phyloP scores from a whole-genome alignment of 495 filamentous ascomycete genomes.

The Penicillium robsamsonii region DNA sequence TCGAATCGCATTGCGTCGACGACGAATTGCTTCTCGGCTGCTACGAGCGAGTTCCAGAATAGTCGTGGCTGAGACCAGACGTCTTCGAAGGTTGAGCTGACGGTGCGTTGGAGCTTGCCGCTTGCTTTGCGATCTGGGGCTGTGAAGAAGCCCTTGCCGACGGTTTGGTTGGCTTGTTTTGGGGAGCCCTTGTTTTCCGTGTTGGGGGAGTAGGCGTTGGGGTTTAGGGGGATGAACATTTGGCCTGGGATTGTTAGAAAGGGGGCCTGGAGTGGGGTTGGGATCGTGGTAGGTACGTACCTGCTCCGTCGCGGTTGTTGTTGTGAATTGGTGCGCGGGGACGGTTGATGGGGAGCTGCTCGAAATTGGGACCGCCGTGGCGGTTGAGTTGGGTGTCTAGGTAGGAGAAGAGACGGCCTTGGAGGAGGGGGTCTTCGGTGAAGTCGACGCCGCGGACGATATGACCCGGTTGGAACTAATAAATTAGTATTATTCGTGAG shows the following conservation, averaged over 20 bases:
- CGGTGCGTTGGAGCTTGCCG: slow-evolving; percentile 57
- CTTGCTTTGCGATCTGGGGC: slow-evolving; percentile 53
- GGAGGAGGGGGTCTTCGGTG: slow-evolving; percentile 69
- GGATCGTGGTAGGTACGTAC: slow-evolving; percentile 16
- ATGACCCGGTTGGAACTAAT: slow-evolving; percentile 40
- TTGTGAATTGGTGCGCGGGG: slow-evolving; percentile 63
- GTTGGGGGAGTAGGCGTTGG: slow-evolving; percentile 62
- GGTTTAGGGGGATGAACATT: slow-evolving; percentile 50
- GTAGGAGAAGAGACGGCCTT: slow-evolving; percentile 73
- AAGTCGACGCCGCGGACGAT: slow-evolving; percentile 73
- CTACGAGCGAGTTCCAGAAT: slow-evolving; percentile 72
- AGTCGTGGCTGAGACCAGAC: slow-evolving; percentile 75
- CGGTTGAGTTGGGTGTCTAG: slow-evolving; percentile 74
- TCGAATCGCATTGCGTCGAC: slow-evolving; percentile 81
- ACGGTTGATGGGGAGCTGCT: slow-evolving; percentile 73
- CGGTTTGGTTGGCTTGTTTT: slow-evolving; percentile 66
- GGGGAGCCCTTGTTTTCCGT: slow-evolving; percentile 65
- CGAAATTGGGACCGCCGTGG: slow-evolving; percentile 67
- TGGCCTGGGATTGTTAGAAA: slow-evolving; percentile 25
- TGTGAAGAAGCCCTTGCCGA: slow-evolving; percentile 72
- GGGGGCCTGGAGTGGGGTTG: slow-evolving; percentile 6
- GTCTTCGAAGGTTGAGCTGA: slow-evolving; percentile 67
- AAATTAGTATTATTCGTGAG: slow-evolving; percentile 8
- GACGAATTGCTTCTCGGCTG: slow-evolving; percentile 71
- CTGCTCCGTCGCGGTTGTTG: slow-evolving; percentile 60